phyloP scores from a whole-genome alignment of 2,329 filamentous ascomycete species.

The Lojkania enalia region DNA sequence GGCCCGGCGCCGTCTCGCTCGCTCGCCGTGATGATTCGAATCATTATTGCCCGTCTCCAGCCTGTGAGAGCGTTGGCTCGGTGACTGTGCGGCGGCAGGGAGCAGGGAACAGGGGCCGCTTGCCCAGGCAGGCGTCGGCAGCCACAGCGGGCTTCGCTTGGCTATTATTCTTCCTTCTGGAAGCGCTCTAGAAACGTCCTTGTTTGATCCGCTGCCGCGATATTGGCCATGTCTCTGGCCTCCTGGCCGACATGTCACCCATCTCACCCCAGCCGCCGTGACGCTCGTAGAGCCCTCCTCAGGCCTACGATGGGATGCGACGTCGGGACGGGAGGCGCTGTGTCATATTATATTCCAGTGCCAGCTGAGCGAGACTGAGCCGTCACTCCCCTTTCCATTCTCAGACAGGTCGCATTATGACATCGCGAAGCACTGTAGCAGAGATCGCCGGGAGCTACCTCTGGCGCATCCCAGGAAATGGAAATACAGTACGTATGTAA shows the following conservation, averaged over 20 bases:
- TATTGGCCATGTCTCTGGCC: slow-evolving; percentile 12
- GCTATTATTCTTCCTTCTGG: slow-evolving; percentile 32
- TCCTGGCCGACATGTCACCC: slow-evolving; percentile 9
- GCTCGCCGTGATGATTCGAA: no score
- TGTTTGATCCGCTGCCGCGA: slow-evolving; percentile 26
- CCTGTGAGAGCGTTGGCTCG: slow-evolving; percentile 10
- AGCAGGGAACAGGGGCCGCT: slow-evolving; percentile 5
- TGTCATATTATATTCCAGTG: slow-evolving; percentile 4
- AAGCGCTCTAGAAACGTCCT: slow-evolving; percentile 30
- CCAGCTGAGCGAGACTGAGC: slow-evolving; percentile 16
- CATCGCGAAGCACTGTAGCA: slow-evolving; percentile 8
- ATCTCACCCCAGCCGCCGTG: neutral
- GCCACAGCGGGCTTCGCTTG: slow-evolving; percentile 23
- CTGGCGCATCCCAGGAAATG: slow-evolving; percentile 29
- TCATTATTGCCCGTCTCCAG: slow-evolving; percentile 1
- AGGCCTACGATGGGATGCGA: slow-evolving; percentile 21
- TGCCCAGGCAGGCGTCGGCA: slow-evolving; percentile 12
- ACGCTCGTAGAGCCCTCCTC: slow-evolving; percentile 7
- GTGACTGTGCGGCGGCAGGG: slow-evolving; percentile 5
- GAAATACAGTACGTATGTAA: slow-evolving; percentile 31
- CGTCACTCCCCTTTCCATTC: slow-evolving; percentile 15
- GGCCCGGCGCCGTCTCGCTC: neutral
- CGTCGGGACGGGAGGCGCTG: slow-evolving; percentile 14
- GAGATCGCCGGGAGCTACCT: slow-evolving; percentile 38
- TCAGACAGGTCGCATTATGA: slow-evolving; percentile 28